These are phyloP conservation scores for Collybia sp. DNA, from an alignment of 768 basidiomycete species.

Conservation along the genomic window DNA sequence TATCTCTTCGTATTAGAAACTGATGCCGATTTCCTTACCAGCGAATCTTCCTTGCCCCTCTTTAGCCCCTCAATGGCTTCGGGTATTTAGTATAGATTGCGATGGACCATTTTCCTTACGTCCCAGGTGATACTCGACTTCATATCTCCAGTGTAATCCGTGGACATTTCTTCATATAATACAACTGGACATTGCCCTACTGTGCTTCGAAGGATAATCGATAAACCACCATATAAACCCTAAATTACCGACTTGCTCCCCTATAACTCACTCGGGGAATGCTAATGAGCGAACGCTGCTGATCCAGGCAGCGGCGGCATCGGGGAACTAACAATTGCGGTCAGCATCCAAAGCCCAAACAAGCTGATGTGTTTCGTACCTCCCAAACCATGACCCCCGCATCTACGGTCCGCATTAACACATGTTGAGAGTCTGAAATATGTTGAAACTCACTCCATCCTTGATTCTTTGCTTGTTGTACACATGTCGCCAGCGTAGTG, in stretches of 20 bases:
- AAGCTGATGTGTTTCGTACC: slow-evolving; percentile 9
- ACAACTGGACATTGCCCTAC: too few species aligned
- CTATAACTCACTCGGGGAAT: slow-evolving; percentile 24
- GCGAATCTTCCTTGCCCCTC: slow-evolving; percentile 5
- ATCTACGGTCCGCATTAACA: slow-evolving; percentile 9
- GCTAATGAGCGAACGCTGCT: slow-evolving; percentile 27
- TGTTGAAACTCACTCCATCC: slow-evolving; percentile 51
- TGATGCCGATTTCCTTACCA: background rate
- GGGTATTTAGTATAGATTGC: too few species aligned
- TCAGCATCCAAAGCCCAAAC: background rate
- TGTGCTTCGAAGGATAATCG: too few species aligned
- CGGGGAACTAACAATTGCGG: slow-evolving; percentile 26
- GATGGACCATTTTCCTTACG: too few species aligned
- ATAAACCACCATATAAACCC: too few species aligned
- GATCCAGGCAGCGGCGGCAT: slow-evolving; percentile 36
- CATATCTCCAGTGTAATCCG: too few species aligned
- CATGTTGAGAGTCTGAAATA: background rate
- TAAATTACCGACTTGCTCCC: background rate
- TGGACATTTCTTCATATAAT: too few species aligned
- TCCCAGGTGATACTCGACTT: too few species aligned
- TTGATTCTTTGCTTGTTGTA: slow-evolving; percentile 39
- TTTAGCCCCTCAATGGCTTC: background rate
- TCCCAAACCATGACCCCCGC: slow-evolving; percentile 28
- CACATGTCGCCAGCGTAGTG: slow-evolving; percentile 44
- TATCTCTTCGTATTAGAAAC: background rate